A percentile compares a stretch with the other conserved stretches of the same genome.
Evolutionary conservation across 108 stramenopile species (phyloP).

Genomic region (Discostella stelligeroides): DNA sequence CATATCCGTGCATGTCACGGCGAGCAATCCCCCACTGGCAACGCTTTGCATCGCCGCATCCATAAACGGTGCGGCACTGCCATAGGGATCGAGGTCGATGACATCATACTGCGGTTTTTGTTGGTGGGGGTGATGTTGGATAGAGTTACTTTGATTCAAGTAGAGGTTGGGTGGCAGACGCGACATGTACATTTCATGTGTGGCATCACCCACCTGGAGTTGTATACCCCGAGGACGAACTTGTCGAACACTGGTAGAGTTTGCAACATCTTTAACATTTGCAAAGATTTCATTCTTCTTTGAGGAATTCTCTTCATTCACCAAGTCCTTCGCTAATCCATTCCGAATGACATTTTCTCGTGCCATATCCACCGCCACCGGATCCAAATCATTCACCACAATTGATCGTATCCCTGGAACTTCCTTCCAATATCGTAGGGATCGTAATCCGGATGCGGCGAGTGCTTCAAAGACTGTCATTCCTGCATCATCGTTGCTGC

Average conservation of each 20-base stretch:
- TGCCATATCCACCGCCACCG: constrained; percentile 53
- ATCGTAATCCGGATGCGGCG: constrained; percentile 96
- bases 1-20: constrained; percentile 98
- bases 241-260: background rate
- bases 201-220: constrained; percentile 79
- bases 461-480: constrained; percentile 94
- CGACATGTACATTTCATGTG: constrained; percentile 79
- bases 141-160: constrained; percentile 34
- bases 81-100: constrained; percentile 99
- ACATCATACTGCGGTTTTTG: constrained; percentile 85
- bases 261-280: background rate
- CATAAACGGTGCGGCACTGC: constrained; percentile 94
- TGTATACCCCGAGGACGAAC: constrained; percentile 62
- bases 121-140: constrained; percentile 35
- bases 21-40: constrained; percentile 89
- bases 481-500: constrained; percentile 47
- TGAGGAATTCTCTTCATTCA: background rate
- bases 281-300: background rate
- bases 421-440: constrained; percentile 95
- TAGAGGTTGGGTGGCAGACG: constrained; percentile 54
- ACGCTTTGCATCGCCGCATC: constrained; percentile 95
- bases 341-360: constrained; percentile 68
- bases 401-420: constrained; percentile 88
- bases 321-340: constrained; percentile 18
- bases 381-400: constrained; percentile 86